Evolutionary conservation across 345 rosid genomes (phyloP), one percentile per base, ranked within the genome.

Genomic region (Gossypioides kirkii): DNA sequence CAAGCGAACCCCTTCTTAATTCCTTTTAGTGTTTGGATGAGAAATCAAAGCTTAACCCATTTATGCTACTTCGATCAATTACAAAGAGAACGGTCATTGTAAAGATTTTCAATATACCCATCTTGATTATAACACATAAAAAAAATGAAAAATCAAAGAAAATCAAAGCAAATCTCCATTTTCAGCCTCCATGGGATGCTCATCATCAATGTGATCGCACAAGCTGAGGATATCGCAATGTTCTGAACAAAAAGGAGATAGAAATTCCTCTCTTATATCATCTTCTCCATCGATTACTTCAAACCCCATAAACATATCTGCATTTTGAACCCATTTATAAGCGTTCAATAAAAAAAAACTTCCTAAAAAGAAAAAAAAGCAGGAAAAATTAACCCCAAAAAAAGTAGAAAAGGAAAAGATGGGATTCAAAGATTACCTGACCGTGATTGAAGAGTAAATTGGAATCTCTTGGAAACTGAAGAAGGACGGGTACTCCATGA

Each of bases 161-260:
- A 54, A 20, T 9, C 12, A 58, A 16, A 58, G 36, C 10, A 41
- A 49, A 90, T 92, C 98, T 92, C 95, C 98, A 80, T 88, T 92
- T 80, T 53, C 88, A 76, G 98, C 88, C 82, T 94, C 97, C 81
- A 77, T 41, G 6, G 94, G 91, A 82, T 94, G 98, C 77, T 87
- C 92, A 61, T 94, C 97, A 20, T 94, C 97, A 56, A 94, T 90
- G 86, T 90, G 98, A 74, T 93, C 87, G 73, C 97, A 94, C 76
- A 92, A 84, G 74, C 97, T 92, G 50, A 87, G 89, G 22, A 94
- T 94, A 79, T 94, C 98, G 75, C 88, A 94, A 74, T 85, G 86
- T 60, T 92, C 93, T 5, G 97, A 82, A 73, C 97, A 94, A 82
- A 94, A 94, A 38, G 97, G 98, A 81, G 97, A 94, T 32, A 89